These are phyloP conservation scores for Moesziomyces sp. DNA, from an alignment of 1,284 basidiomycete species.

Conservation along the genomic window DNA sequence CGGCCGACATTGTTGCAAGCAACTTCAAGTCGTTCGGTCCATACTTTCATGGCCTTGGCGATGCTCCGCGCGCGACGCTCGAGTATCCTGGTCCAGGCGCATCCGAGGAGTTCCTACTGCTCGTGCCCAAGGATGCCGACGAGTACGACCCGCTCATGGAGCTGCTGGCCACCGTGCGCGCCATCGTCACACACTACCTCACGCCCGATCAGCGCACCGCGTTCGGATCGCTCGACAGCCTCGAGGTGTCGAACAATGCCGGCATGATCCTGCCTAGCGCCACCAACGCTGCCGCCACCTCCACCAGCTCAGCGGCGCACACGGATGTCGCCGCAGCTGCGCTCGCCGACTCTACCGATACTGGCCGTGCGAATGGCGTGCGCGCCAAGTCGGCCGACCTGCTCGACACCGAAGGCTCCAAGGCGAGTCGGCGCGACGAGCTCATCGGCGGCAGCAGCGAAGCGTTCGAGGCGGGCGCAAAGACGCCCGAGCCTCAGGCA, in stretches of 20 bases:
- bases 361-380: constrained; percentile 15
- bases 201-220: constrained; percentile 37
- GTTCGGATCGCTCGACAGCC: constrained; percentile 60
- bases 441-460: constrained; percentile 7
- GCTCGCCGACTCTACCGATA: constrained; percentile 5
- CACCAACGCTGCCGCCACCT: constrained; percentile 14
- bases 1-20: constrained; percentile 33
- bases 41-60: constrained; percentile 50
- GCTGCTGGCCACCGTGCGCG: constrained; percentile 54
- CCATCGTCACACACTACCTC: constrained; percentile 58
- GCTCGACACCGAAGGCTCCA: constrained; percentile 28
- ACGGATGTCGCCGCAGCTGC: constrained; percentile 7
- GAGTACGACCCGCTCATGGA: constrained; percentile 67
- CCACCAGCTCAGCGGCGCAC: constrained; percentile 16
- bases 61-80: constrained; percentile 42
- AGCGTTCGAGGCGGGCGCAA: constrained; percentile 2
- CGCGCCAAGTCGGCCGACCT: constrained; percentile 43
- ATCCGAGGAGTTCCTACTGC: constrained; percentile 51
- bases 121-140: constrained; percentile 60
- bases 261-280: constrained; percentile 48
- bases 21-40: constrained; percentile 51
- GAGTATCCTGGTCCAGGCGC: constrained; percentile 56
- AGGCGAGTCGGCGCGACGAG: constrained; percentile 19
- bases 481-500: constrained; percentile 28
- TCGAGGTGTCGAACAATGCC: constrained; percentile 55